Percentiles rank a stretch among this genome's conserved stretches.
phyloP scores from a whole-genome alignment of 345 rosid genomes.

The Excoecaria cochinchinensis region DNA sequence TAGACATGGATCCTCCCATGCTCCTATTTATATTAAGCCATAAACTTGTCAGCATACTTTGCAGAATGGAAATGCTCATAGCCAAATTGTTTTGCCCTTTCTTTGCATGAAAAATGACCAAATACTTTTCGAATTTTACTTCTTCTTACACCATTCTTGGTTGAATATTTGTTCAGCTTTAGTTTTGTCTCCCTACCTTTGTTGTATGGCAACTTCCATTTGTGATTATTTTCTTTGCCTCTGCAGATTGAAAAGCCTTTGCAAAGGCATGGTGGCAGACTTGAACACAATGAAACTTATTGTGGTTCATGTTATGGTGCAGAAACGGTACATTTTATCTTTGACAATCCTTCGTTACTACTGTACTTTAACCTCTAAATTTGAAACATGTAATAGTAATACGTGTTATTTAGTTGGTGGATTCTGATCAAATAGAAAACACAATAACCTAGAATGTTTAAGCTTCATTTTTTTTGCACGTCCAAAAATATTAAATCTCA shows the following conservation, averaged over 20 bases:
- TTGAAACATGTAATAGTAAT: background rate
- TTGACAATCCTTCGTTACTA: background rate
- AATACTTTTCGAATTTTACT: background rate
- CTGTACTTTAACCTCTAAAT: background rate
- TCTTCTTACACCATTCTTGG: background rate
- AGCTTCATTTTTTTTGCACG: background rate
- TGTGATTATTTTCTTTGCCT: background rate
- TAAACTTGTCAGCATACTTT: background rate
- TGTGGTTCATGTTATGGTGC: constrained; percentile 39
- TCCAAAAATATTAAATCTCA: background rate
- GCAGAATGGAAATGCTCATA: background rate
- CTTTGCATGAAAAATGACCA: background rate
- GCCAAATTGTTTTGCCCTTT: background rate
- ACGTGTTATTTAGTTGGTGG: background rate
- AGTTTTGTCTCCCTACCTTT: background rate
- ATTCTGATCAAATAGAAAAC: background rate
- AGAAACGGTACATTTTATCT: constrained; percentile 26
- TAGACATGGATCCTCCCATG: background rate
- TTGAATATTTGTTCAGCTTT: background rate
- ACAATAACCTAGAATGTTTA: background rate
- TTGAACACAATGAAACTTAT: constrained; percentile 27
- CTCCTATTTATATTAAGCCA: background rate
- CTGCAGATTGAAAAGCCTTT: constrained; percentile 35
- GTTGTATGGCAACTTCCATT: background rate
- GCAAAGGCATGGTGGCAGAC: constrained; percentile 37